Evolutionary conservation across 2,329 filamentous ascomycete species (phyloP), one percentile per base, ranked within the genome.

Genomic region (Coniosporium tulheliwenetii): DNA sequence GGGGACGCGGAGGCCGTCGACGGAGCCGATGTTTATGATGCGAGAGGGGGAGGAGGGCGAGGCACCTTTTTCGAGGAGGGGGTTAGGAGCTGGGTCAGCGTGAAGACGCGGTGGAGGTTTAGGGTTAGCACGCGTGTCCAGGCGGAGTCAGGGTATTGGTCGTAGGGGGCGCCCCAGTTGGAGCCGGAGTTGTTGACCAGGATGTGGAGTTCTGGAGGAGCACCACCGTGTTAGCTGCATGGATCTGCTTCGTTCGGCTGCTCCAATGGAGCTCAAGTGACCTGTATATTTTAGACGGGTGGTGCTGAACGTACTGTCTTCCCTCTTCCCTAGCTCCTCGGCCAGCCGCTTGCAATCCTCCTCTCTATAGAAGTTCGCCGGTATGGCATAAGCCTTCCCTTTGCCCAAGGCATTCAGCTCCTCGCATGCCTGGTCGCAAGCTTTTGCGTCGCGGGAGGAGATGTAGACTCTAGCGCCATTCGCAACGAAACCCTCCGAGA

Each of bases 391-490:
- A 36, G 81, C 77, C 8, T 59, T 65, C 42, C 75, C 75, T 41
- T 63, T 67, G 48, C 72, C 67, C 29, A 73, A 63, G 46, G 65
- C 60, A 46, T 71, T 73, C 42, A 77, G 57, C 37, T 73, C 73
- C 1, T 74, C 71, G 30, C 62, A 70, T 13, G 77, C 73, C 38
- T 79, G 65, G 51, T 67, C 63, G 59, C 76, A 77, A 19, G 65
- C 62, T 36, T 73, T 75, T 12, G 73, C 75, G 30, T 80, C 78
- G 16, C 75, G 69, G 5, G 75, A 79, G 5, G 75, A 76, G 46
- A 85, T 78, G 63, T 82, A 84, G 5, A 84, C 79, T 46, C 72
- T 79, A 12, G 67, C 69, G 42, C 76, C 75, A 57, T 78, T 79
- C 42, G 64, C 55, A n/a, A 79, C 66, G 58, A 77, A 80, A 43